Conservation (phyloP, 176 grass and related monocot species). For the Poa pratensis region DNA sequence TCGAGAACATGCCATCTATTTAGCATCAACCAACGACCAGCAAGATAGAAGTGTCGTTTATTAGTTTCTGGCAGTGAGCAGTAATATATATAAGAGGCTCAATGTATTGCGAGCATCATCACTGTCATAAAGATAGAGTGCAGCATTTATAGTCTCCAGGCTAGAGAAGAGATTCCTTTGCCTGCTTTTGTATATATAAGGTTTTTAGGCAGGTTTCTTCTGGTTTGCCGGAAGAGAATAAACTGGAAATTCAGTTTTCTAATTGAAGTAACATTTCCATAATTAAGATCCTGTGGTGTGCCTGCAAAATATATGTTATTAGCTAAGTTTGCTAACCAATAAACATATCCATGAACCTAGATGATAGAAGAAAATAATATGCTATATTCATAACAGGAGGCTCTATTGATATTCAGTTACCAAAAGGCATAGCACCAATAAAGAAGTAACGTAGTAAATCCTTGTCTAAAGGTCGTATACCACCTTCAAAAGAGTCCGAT, state of each 20-base stretch:
- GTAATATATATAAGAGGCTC: too few relatives aligned
- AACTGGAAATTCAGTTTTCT: conserved; percentile 67
- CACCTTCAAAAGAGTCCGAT: conserved; percentile 42
- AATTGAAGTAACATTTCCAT: conserved; percentile 68
- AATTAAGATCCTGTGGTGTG: conserved; percentile 85
- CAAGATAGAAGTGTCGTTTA: too few relatives aligned
- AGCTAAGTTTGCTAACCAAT: conserved; percentile 32
- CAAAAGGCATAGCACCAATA: conserved; percentile 90
- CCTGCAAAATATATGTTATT: conserved; percentile 48
- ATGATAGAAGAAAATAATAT: conserved; percentile 26
- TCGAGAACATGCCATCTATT: too few relatives aligned
- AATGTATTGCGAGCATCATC: conserved; percentile 53
- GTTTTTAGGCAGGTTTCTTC: conserved; percentile 94
- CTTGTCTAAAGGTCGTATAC: conserved; percentile 78
- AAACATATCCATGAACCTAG: conserved; percentile 28
- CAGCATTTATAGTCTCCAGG: conserved; percentile 74
- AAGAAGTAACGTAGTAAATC: conserved; percentile 74
- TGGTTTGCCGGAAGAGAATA: conserved; percentile 68
- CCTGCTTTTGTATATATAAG: conserved; percentile 82
- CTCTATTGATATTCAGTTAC: conserved; percentile 54
- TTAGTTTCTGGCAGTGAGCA: too few relatives aligned
- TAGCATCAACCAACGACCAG: too few relatives aligned
- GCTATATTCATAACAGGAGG: conserved; percentile 26
- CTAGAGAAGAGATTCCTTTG: conserved; percentile 75
- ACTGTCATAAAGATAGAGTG: conserved; percentile 70